Conservation (phyloP, 2,329 filamentous ascomycete genomes). For the Clonostachys byssicola region DNA sequence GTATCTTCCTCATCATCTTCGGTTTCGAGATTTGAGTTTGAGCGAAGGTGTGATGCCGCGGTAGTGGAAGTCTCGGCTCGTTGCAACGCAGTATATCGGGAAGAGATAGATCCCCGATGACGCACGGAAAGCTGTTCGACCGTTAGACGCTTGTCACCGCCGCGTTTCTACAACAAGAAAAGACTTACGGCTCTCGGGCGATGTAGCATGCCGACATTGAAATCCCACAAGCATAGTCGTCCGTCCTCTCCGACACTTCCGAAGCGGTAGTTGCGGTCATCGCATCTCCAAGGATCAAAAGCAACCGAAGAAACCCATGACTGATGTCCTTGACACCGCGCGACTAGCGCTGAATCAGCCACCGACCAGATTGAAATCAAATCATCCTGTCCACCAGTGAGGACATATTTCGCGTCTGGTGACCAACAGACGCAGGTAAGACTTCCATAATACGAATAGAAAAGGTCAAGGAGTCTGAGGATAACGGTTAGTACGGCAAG, state of each 20-base stretch:
- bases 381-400: conserved; percentile 95
- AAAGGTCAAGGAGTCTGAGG: conserved; percentile 74
- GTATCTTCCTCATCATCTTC: conserved; percentile 48
- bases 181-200: conserved; percentile 75
- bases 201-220: conserved; percentile 93
- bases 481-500: not conserved
- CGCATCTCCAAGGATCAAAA: conserved; percentile 96
- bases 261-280: conserved; percentile 92
- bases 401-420: conserved; percentile 90
- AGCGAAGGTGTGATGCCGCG: conserved; percentile 55
- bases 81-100: conserved; percentile 39
- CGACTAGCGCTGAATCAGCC: conserved; percentile 77
- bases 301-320: conserved; percentile 93
- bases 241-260: conserved; percentile 95
- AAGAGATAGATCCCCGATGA: conserved; percentile 50
- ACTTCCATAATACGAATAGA: conserved; percentile 89
- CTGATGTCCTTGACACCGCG: conserved; percentile 89
- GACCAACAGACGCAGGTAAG: conserved; percentile 96
- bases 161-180: not conserved
- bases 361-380: conserved; percentile 94
- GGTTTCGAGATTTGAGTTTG: conserved; percentile 63
- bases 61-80: conserved; percentile 61
- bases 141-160: not conserved
- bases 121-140: not conserved
- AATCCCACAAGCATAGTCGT: conserved; percentile 90